Percentiles rank a stretch among this genome's conserved stretches.
Evolutionary conservation across 2,329 filamentous ascomycete genomes (phyloP).

Genomic region (Xylariaceae sp.): DNA sequence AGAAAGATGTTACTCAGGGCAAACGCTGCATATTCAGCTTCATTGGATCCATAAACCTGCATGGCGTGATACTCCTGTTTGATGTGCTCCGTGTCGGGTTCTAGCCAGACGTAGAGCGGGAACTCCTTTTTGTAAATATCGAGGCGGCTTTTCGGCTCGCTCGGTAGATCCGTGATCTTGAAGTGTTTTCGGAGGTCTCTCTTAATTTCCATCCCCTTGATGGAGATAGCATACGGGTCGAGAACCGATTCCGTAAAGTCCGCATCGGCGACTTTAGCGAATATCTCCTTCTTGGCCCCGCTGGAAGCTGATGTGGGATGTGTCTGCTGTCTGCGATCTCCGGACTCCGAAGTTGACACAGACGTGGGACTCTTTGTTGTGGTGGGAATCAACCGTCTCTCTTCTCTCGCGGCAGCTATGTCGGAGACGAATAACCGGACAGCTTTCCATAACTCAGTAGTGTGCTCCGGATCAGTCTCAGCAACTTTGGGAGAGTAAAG

Average conservation of each 20-base stretch:
- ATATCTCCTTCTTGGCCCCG: not conserved
- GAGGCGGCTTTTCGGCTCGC: not conserved
- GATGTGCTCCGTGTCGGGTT: not conserved
- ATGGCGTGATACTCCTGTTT: not conserved
- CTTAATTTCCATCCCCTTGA: not conserved
- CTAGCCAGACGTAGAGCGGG: not conserved
- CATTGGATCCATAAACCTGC: not conserved
- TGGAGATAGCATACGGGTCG: constrained; percentile 1
- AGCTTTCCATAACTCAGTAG: not conserved
- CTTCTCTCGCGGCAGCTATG: not conserved
- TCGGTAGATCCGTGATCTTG: not conserved
- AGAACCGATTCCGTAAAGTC: constrained; percentile 1
- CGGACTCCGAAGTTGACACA: not conserved
- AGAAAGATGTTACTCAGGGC: constrained; percentile 4
- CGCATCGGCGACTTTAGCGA: not conserved
- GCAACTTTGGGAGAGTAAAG: not conserved
- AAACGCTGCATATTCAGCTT: constrained; percentile 4
- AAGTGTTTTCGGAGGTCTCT: not conserved
- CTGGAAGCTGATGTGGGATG: not conserved
- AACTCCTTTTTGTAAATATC: not conserved
- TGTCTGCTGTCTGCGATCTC: not conserved
- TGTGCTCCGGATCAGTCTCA: constrained; percentile 3
- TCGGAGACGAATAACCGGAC: not conserved
- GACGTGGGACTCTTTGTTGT: not conserved
- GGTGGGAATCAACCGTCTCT: not conserved